Evolutionary conservation across 176 grass and related monocot species (phyloP), one percentile per base, ranked within the genome.

Genomic region (Ensete ventricosum): DNA sequence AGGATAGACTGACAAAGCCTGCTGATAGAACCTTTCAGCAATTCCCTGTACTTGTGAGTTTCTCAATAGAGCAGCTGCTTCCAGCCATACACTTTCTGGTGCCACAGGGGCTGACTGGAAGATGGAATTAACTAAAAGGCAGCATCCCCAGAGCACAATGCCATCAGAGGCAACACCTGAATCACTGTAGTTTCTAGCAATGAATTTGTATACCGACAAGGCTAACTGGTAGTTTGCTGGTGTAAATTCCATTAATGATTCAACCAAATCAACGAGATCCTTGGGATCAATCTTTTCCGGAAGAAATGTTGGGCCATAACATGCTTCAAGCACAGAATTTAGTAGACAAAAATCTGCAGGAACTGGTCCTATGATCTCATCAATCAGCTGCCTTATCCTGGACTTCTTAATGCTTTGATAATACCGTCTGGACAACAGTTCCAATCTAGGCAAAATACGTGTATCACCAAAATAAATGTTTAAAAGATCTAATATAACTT

Each of bases 1-100:
- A 74, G 95, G 95, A 78, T 94, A 99, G 20, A 94, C 88, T 4
- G 88, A 94, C n/a, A 86, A 71, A 21, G 88, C 95, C 75, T 91
- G 88, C 86, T 99, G 86, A 75, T 85, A 68, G 81, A 94, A 99
- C 74, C 90, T 90, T 74, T 82, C 83, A 11, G 87, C 75, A 0
- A 73, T 83, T 53, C 82, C 90, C 23, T 75, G 53, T 53, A 54
- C 74, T 58, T 84, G 82, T 29, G 88, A 79, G 11, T 99, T 85
- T 80, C 80, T 76, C 77, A 99, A 79, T 64, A 94, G 84, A 74
- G 34, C 66, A 72, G 84, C 86, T 24, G 79, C 88, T 78, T 89
- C 80, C 48, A 89, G 55, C 95, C 95, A 99, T 67, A 91, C 76
- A 19, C 80, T 85, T 88, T 99, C 95, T 71, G 95, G 88, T 16